Evolutionary conservation across 1,284 basidiomycete species (phyloP).

Genomic region (Leccinum discolor): DNA sequence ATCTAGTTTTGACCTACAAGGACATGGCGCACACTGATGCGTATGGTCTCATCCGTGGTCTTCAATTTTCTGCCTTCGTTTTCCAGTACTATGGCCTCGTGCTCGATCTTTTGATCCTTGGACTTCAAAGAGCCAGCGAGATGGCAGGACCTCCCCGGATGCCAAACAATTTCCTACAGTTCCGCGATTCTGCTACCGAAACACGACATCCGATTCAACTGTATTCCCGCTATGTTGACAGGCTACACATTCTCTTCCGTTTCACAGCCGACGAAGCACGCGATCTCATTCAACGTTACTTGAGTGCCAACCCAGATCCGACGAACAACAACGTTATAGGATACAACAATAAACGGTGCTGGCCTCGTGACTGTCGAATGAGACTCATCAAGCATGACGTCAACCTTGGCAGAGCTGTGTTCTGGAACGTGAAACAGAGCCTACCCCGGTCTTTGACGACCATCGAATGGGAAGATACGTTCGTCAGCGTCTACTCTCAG

Average conservation of each 20-base stretch:
- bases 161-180: slow-evolving; percentile 97
- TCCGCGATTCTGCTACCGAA: slow-evolving; percentile 90
- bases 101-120: slow-evolving; percentile 90
- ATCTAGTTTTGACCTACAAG: slow-evolving; percentile 83
- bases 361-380: slow-evolving; percentile 99
- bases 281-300: slow-evolving; percentile 72
- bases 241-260: slow-evolving; percentile 93
- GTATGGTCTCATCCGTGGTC: slow-evolving; percentile 90
- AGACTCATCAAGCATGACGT: slow-evolving; percentile 99
- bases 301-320: slow-evolving; percentile 96
- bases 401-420: slow-evolving; percentile 96
- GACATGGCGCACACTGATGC: slow-evolving; percentile 94
- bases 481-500: slow-evolving; percentile 95
- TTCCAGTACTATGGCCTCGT: slow-evolving; percentile 97
- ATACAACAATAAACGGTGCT: slow-evolving; percentile 99
- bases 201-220: slow-evolving; percentile 93
- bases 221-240: slow-evolving; percentile 94
- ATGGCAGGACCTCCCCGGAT: slow-evolving; percentile 95
- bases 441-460: slow-evolving; percentile 92
- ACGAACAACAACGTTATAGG: slow-evolving; percentile 99
- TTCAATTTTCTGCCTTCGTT: slow-evolving; percentile 96
- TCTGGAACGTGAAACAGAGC: slow-evolving; percentile 99
- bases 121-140: slow-evolving; percentile 92
- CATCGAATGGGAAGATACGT: slow-evolving; percentile 99
- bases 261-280: slow-evolving; percentile 86